Evolutionary conservation across 106 monocot genomes (phyloP).

Genomic region (Iris macrosiphon): DNA sequence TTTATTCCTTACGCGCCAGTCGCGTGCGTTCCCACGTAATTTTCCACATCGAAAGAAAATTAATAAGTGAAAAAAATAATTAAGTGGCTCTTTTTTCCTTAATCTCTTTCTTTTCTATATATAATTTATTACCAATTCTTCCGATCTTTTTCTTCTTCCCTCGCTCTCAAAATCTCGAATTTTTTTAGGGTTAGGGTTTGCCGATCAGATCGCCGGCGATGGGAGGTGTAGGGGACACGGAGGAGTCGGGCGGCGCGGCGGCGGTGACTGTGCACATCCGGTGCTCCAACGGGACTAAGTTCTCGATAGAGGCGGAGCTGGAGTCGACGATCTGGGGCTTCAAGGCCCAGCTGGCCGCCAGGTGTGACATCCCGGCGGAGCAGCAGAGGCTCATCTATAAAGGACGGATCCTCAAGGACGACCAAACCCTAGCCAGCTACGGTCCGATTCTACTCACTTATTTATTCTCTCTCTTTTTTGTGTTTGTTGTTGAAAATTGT

Average conservation of each 20-base stretch:
- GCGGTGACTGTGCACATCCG: conserved; percentile 55
- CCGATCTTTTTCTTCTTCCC: neutral
- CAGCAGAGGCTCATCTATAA: conserved; percentile 88
- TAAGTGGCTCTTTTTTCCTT: no score
- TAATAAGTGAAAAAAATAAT: no score
- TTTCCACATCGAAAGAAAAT: no score
- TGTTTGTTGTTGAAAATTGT: no score
- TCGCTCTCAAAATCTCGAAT: neutral
- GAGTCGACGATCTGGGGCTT: conserved; percentile 42
- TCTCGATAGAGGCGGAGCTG: conserved; percentile 47
- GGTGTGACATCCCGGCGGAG: conserved; percentile 50
- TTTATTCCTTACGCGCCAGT: no score
- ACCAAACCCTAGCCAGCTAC: conserved; percentile 81
- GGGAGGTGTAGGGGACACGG: conserved; percentile 24
- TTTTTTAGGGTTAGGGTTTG: conserved; percentile 1
- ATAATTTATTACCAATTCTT: no score
- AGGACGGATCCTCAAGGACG: conserved; percentile 87
- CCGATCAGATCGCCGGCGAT: no score
- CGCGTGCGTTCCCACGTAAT: no score
- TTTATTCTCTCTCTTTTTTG: no score
- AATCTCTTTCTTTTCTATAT: no score
- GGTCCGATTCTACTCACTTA: no score
- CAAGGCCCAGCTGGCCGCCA: conserved; percentile 39
- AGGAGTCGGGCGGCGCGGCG: no score
- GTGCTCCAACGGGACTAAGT: conserved; percentile 70